phyloP scores from a whole-genome alignment of 169 alveolate species.

The Plasmodium malariae region DNA sequence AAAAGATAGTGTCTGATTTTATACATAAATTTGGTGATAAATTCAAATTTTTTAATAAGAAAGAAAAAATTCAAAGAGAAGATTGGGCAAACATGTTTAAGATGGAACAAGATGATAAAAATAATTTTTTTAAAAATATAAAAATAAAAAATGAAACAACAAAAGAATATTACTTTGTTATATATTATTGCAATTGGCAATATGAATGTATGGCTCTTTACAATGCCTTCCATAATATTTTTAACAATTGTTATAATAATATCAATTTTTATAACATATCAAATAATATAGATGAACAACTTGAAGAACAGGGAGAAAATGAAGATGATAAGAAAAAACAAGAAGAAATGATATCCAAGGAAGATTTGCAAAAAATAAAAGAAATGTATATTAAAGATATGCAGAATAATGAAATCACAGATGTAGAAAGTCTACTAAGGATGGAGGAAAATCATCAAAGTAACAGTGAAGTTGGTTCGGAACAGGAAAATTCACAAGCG shows the following conservation, averaged over 20 bases:
- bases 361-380: constrained; percentile 51
- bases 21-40: constrained; percentile 63
- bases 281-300: constrained; percentile 13
- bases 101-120: constrained; percentile 70
- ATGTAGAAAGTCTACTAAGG: constrained; percentile 35
- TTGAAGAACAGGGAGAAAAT: neutral
- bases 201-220: constrained; percentile 75
- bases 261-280: constrained; percentile 34
- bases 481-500: neutral
- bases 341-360: constrained; percentile 5
- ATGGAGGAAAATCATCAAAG: constrained; percentile 8
- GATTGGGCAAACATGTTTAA: constrained; percentile 73
- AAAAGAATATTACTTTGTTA: constrained; percentile 72
- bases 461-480: neutral
- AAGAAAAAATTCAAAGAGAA: constrained; percentile 71
- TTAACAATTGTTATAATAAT: constrained; percentile 49
- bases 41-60: constrained; percentile 57
- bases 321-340: neutral
- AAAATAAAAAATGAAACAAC: constrained; percentile 63
- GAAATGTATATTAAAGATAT: constrained; percentile 73
- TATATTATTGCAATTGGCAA: constrained; percentile 74
- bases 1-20: constrained; percentile 32
- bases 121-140: constrained; percentile 51
- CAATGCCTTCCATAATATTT: constrained; percentile 65
- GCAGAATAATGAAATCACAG: constrained; percentile 42